Conservation (phyloP, 805 yeast species). For the Saccharomyces eubayanus region DNA sequence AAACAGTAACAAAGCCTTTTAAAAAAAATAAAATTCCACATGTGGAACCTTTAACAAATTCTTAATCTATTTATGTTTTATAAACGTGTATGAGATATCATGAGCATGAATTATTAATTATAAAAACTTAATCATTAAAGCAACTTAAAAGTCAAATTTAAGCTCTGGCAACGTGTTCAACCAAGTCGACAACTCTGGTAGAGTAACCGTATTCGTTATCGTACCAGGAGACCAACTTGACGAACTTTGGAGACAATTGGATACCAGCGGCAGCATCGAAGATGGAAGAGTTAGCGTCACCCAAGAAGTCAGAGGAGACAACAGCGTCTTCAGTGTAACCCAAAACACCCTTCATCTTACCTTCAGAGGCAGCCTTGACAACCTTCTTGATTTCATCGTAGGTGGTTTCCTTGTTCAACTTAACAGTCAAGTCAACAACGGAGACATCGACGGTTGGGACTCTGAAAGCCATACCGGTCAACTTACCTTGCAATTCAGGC, state of each 20-base stretch:
- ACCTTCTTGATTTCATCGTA: conserved; percentile 57
- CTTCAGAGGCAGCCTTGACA: conserved; percentile 51
- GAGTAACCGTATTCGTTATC: conserved; percentile 73
- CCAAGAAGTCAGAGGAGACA: conserved; percentile 61
- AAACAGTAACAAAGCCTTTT: background rate
- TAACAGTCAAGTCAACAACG: conserved; percentile 63
- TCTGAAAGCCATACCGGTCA: conserved; percentile 68
- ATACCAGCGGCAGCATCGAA: conserved; percentile 65
- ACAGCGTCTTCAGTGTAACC: conserved; percentile 68
- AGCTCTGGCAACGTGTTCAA: conserved; percentile 49
- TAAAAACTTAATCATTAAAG: background rate
- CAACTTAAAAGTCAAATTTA: conserved; percentile 8
- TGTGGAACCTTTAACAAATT: background rate
- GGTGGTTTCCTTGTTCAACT: conserved; percentile 48
- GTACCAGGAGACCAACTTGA: conserved; percentile 65
- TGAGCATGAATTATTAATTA: background rate
- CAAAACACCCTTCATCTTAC: conserved; percentile 51
- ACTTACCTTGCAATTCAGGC: conserved; percentile 63
- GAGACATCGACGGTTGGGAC: conserved; percentile 69
- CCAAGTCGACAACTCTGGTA: conserved; percentile 66
- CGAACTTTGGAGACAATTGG: conserved; percentile 61
- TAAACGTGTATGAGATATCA: background rate
- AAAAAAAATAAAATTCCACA: background rate
- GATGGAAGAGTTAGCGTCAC: conserved; percentile 55
- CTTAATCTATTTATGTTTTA: background rate